Evolutionary conservation across 306 rosid species (phyloP), one percentile per base, ranked within the genome.

Genomic region (Cucurbita ficifolia): DNA sequence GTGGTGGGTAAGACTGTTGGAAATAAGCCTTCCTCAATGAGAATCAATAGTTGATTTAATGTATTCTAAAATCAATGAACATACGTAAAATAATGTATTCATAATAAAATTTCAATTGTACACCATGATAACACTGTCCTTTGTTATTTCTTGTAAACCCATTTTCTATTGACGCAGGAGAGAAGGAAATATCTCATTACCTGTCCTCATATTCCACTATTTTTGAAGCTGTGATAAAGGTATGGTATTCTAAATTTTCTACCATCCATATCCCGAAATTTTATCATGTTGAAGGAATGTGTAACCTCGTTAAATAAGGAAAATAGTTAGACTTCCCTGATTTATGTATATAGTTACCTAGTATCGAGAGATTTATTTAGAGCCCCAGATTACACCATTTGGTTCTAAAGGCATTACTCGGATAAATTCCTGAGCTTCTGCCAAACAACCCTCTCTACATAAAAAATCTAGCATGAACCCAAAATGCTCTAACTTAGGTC

Each of bases 351-450:
- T 29, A 3, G 0, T 29, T 29, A 29, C 33, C 29, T 24, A 24
- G 29, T 24, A 24, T 29, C 3, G 3, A 29, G 33, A 29, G 33
- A 29, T 29, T 29, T 29, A 29, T 3, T 29, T 29, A 29, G 78
- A 63, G 21, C 78, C 78, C 78, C 78, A 76, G 24, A 76, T 76
- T 50, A 73, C 73, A 56, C 73, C 78, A 64, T 76, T 63, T 63
- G 78, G 78, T 19, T 76, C 42, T 46, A 76, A 18, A 18, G 72
- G 73, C 78, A 63, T 76, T 76, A 4, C 78, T 7, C 24, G 18
- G 29, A 76, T 46, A 46, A 76, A 76, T 54, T 69, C 58, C 40
- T 21, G 40, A 43, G 69, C 70, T 76, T 69, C 80, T 10, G 11
- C 51, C 69, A 76, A 14, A 69, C 4, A 18, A 35, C 75, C 80